phyloP scores from a whole-genome alignment of 2,329 filamentous ascomycete species.

The Calonectria crousiana region DNA sequence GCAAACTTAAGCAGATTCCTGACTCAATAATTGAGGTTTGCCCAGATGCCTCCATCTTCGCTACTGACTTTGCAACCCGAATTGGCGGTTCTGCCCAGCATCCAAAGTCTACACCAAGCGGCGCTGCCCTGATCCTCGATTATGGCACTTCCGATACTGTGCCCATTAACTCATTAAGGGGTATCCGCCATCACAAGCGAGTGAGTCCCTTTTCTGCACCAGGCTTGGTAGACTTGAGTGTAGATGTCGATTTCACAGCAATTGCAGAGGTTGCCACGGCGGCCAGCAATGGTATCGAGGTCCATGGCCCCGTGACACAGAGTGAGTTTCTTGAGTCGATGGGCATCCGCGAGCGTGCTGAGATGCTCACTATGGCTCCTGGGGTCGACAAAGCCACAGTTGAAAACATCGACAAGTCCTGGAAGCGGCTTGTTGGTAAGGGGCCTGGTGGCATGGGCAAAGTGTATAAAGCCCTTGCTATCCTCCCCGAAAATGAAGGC shows the following conservation, averaged over 20 bases:
- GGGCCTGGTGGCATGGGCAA: slow-evolving; percentile 91
- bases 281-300: slow-evolving; percentile 84
- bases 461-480: slow-evolving; percentile 92
- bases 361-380: slow-evolving; percentile 69
- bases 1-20: slow-evolving; percentile 74
- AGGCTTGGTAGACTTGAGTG: slow-evolving; percentile 88
- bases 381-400: slow-evolving; percentile 59
- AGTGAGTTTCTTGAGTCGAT: slow-evolving; percentile 82
- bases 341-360: slow-evolving; percentile 84
- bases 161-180: slow-evolving; percentile 89
- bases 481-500: slow-evolving; percentile 84
- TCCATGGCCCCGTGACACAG: slow-evolving; percentile 92
- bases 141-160: slow-evolving; percentile 86
- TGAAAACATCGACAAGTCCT: slow-evolving; percentile 77
- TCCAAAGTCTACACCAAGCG: slow-evolving; percentile 74
- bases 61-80: slow-evolving; percentile 82
- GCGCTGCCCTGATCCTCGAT: slow-evolving; percentile 94
- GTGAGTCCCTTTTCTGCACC: slow-evolving; percentile 85
- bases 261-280: slow-evolving; percentile 84
- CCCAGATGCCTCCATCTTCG: slow-evolving; percentile 86
- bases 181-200: slow-evolving; percentile 81
- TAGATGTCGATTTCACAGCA: slow-evolving; percentile 92
- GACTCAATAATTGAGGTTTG: slow-evolving; percentile 88
- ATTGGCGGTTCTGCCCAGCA: slow-evolving; percentile 77
- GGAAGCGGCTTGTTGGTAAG: slow-evolving; percentile 86